A percentile compares a stretch with the other conserved stretches of the same genome.
Conservation (phyloP, 2,329 filamentous ascomycete species). For the Harringtonia lauricola region DNA sequence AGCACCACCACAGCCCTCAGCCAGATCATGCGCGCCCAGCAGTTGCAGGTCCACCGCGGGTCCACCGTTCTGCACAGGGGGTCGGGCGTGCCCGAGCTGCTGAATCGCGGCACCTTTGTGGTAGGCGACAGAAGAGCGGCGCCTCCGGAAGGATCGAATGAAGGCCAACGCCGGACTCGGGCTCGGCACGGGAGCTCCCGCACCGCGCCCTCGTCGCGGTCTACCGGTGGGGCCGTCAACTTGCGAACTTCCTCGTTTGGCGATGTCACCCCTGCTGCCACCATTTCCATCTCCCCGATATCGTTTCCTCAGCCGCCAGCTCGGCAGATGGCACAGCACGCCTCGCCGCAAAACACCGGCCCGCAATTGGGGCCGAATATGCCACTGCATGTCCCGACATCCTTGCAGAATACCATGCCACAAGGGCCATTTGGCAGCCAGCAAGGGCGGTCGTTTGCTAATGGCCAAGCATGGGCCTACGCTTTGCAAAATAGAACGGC, state of each 20-base stretch:
- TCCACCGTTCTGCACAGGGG: too few species aligned
- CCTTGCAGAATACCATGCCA: too few species aligned
- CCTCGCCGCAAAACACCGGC: not conserved
- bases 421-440: too few species aligned
- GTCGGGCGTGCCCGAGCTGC: too few species aligned
- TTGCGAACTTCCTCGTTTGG: not conserved
- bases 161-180: conserved; percentile 15
- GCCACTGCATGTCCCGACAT: too few species aligned
- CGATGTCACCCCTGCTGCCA: not conserved
- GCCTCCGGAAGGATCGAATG: conserved; percentile 13
- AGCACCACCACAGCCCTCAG: not conserved
- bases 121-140: conserved; percentile 15
- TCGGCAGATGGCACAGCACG: not conserved
- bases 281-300: too few species aligned
- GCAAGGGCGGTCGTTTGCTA: too few species aligned
- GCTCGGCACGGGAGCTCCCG: conserved; percentile 14
- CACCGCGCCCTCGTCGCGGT: not conserved
- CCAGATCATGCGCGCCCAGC: conserved; percentile 1
- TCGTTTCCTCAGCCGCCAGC: too few species aligned
- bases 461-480: too few species aligned
- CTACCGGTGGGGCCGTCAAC: not conserved
- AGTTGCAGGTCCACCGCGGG: not conserved
- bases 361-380: not conserved
- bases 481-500: too few species aligned
- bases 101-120: too few species aligned